phyloP scores from a whole-genome alignment of 371 early-diverging fungal genomes.

The Apophysomyces sp. region DNA sequence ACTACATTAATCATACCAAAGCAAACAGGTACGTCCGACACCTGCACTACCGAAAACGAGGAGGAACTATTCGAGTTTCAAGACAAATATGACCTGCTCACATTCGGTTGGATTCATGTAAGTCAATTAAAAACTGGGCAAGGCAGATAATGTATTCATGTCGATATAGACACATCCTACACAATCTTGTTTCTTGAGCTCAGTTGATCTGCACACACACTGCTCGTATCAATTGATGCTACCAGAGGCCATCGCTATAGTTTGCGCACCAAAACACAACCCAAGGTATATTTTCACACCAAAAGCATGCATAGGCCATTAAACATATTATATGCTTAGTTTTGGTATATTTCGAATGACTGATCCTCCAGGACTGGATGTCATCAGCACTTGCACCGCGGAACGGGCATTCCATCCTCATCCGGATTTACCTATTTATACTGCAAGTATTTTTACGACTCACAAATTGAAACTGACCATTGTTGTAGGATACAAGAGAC shows the following conservation, averaged over 20 bases:
- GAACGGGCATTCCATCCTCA: slow-evolving; percentile 86
- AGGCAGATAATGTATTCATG: neutral
- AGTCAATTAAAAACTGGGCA: slow-evolving; percentile 9
- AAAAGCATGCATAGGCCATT: neutral
- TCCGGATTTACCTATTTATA: slow-evolving; percentile 62
- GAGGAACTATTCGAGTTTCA: slow-evolving; percentile 83
- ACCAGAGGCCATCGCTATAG: slow-evolving; percentile 94
- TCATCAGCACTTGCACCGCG: slow-evolving; percentile 72
- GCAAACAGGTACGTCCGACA: slow-evolving; percentile 86
- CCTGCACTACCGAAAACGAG: slow-evolving; percentile 86
- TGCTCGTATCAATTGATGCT: slow-evolving; percentile 91
- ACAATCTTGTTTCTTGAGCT: slow-evolving; percentile 92
- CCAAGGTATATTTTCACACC: slow-evolving; percentile 53
- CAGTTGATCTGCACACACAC: slow-evolving; percentile 92
- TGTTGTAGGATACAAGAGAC: slow-evolving; percentile 47
- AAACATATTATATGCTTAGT: slow-evolving; percentile 20
- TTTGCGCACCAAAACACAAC: slow-evolving; percentile 76
- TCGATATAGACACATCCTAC: slow-evolving; percentile 82
- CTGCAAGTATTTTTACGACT: slow-evolving; percentile 35
- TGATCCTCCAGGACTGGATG: slow-evolving; percentile 84
- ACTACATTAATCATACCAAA: slow-evolving; percentile 89
- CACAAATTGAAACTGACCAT: neutral
- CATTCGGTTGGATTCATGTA: slow-evolving; percentile 93
- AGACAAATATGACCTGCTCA: slow-evolving; percentile 73
- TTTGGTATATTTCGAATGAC: slow-evolving; percentile 88